Base-by-base conservation (phyloP, 495 filamentous ascomycete species). In the Lasiosphaeria hispida region DNA sequence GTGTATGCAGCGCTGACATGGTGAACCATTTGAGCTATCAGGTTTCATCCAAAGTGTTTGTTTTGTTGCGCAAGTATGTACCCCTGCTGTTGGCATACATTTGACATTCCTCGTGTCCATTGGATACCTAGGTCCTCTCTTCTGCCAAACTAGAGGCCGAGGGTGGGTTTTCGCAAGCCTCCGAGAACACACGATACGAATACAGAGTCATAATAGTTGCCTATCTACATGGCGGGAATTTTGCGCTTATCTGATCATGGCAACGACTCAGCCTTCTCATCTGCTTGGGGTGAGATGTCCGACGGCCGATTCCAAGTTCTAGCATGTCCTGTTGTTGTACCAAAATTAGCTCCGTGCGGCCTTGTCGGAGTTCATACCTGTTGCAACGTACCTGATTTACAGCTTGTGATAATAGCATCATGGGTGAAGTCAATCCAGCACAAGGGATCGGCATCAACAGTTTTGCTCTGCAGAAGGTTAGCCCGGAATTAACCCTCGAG, bases 351-450 rank as follows among this genome's bases (percentile, higher is more conserved):
- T 30, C 23, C 2, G 5, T 5, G 5, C 5, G 2, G 23, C 23
- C 23, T 30, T 30, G 2, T 30, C 2, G 5, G 5, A 30, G 5
- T 30, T 30, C 23, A 30, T 2, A 30, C 23, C 23, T 30, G 23
- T 5, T 30, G 23, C 23, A 57, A 72, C 83, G 71, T 74, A 94
- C 91, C 92, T 73, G 85, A 85, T 62, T 87, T 85, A 66, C 92
- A 97, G 55, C 89, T 88, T n/a, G 91, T 96, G 63, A 97, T 84
- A 42, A 98, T 92, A 30, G 86, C 87, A 65, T 96, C 86, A 70
- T 96, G 88, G 59, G 91, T 90, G 66, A 98, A 98, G 10, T 85
- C 87, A 14, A 98, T 67, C 89, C 93, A 96, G 66, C 83, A 88
- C 47, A 95, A 77, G 49, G 92, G 92, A 69, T 97, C 89, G 55